Percentiles rank a stretch among this genome's conserved stretches.
phyloP scores from a whole-genome alignment of 495 filamentous ascomycete species.

The Bombardia bombarda region DNA sequence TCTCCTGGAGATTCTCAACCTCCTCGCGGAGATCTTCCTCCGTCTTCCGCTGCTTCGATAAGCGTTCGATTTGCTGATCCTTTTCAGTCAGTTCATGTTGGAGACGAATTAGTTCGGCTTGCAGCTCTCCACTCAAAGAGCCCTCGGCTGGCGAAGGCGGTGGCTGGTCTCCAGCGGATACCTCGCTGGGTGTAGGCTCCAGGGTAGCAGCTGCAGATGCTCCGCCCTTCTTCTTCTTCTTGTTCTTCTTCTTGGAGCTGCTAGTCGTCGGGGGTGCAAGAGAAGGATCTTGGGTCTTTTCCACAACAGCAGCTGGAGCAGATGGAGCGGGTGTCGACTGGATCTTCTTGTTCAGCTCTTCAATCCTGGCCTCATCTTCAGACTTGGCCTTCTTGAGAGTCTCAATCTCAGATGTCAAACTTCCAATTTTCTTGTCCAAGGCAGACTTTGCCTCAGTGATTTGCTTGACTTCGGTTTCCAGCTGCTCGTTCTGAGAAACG shows the following conservation, averaged over 20 bases:
- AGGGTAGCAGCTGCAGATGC: conserved; percentile 9
- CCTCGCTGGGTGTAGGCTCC: conserved; percentile 18
- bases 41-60: conserved; percentile 59
- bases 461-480: conserved; percentile 25
- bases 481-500: conserved; percentile 25
- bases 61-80: conserved; percentile 56
- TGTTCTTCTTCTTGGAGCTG: conserved; percentile 75
- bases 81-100: conserved; percentile 62
- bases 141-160: conserved; percentile 17
- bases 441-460: conserved; percentile 22
- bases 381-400: conserved; percentile 26
- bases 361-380: conserved; percentile 22
- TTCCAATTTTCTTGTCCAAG: conserved; percentile 23
- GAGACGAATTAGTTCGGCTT: conserved; percentile 37
- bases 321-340: conserved; percentile 11
- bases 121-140: conserved; percentile 23
- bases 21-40: conserved; percentile 80
- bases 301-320: conserved; percentile 10
- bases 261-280: conserved; percentile 12
- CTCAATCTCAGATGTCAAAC: conserved; percentile 28
- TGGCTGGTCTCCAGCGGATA: conserved; percentile 16
- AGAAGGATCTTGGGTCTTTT: conserved; percentile 2
- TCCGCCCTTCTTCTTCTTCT: conserved; percentile 73
- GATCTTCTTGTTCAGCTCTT: conserved; percentile 27
- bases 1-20: conserved; percentile 74